Evolutionary conservation across 495 filamentous ascomycete species (phyloP).

Genomic region (Penicillium atrosanguineum): DNA sequence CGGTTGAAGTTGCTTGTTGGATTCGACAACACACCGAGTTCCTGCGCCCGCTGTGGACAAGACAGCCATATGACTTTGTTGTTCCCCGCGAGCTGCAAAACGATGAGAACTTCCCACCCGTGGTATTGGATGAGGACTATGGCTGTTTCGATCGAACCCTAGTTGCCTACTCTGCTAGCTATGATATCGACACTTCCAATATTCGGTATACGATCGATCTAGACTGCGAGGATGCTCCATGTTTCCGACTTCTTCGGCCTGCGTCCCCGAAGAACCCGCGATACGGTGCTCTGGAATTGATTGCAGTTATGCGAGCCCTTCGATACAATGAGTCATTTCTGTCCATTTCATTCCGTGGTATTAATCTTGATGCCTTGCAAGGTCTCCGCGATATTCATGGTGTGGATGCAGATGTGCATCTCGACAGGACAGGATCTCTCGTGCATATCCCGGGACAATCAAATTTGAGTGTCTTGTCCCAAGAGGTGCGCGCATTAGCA

Average conservation of each 20-base stretch:
- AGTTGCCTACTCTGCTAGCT: conserved; percentile 81
- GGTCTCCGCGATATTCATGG: conserved; percentile 60
- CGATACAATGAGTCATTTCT: conserved; percentile 90
- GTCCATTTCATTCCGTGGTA: conserved; percentile 76
- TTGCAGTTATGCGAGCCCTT: conserved; percentile 82
- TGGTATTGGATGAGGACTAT: conserved; percentile 68
- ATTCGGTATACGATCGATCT: conserved; percentile 75
- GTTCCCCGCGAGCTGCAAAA: conserved; percentile 60
- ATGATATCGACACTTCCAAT: conserved; percentile 67
- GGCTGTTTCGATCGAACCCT: conserved; percentile 79
- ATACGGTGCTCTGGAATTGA: conserved; percentile 72
- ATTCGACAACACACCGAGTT: conserved; percentile 72
- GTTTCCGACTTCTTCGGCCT: conserved; percentile 76
- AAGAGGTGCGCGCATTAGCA: conserved; percentile 71
- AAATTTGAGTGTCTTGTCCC: conserved; percentile 61
- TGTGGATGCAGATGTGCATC: conserved; percentile 59
- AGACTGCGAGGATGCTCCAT: conserved; percentile 75
- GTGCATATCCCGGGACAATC: conserved; percentile 59
- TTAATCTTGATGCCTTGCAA: conserved; percentile 68
- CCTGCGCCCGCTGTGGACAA: conserved; percentile 81
- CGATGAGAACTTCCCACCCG: conserved; percentile 59
- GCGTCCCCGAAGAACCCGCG: conserved; percentile 49
- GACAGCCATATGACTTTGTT: conserved; percentile 61
- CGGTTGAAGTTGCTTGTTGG: conserved; percentile 71
- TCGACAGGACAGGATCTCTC: conserved; percentile 53